Conservation (phyloP, 768 basidiomycete species). For the Amanita pallidorosea region DNA sequence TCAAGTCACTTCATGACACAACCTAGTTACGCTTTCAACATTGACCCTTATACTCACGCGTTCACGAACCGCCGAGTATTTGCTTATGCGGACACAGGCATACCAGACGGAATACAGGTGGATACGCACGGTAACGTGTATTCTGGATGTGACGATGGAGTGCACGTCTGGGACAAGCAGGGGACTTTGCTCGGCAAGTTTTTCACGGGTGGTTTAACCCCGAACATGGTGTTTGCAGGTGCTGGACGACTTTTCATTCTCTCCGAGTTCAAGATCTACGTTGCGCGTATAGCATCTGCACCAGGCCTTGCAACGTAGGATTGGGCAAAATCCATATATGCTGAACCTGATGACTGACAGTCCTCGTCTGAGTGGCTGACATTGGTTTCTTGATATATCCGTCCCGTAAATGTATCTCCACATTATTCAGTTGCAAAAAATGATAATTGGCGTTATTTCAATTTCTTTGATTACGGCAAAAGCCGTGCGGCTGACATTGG, state of each 20-base stretch:
- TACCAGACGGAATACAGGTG: conserved; percentile 58
- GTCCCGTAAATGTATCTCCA: no score
- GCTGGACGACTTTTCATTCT: conserved; percentile 31
- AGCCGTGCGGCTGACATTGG: no score
- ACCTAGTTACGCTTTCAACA: conserved; percentile 47
- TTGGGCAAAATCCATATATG: no score
- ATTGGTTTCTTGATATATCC: no score
- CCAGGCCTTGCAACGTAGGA: conserved; percentile 8
- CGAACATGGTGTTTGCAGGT: conserved; percentile 37
- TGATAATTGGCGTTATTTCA: no score
- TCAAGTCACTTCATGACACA: not conserved
- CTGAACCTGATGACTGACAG: no score
- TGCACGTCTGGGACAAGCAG: conserved; percentile 44
- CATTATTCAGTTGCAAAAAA: no score
- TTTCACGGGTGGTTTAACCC: conserved; percentile 34
- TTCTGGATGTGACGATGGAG: conserved; percentile 59
- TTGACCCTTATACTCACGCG: conserved; percentile 40
- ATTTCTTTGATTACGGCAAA: no score
- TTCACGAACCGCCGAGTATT: conserved; percentile 58
- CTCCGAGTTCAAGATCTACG: conserved; percentile 36
- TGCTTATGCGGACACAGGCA: conserved; percentile 53
- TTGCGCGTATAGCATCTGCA: conserved; percentile 34
- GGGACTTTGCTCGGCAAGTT: conserved; percentile 58
- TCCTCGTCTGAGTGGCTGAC: no score
- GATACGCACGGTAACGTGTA: conserved; percentile 59